Conservation (phyloP, 148 eudicot genomes). For the Dianthus caryophyllus region DNA sequence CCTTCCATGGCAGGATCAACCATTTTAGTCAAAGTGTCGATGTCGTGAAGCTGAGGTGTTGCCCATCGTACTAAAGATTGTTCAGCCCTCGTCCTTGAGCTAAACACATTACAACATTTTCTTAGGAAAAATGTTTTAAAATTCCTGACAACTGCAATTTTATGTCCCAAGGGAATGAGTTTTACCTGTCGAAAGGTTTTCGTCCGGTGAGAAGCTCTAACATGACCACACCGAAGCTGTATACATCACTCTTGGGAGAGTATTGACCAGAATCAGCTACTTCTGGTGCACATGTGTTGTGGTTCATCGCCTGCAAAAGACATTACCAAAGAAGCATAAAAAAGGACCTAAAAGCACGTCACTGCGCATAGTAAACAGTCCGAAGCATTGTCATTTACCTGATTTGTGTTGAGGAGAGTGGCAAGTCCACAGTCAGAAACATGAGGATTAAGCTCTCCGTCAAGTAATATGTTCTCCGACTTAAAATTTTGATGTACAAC, state of each 20-base stretch:
- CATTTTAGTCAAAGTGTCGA: constrained; percentile 83
- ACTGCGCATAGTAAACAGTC: background rate
- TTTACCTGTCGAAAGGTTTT: constrained; percentile 85
- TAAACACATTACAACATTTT: constrained; percentile 22
- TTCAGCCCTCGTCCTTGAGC: constrained; percentile 68
- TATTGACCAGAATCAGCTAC: constrained; percentile 93
- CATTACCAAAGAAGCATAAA: background rate
- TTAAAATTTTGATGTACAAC: constrained; percentile 84
- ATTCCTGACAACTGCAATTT: background rate
- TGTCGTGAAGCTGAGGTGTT: constrained; percentile 95
- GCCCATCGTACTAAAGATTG: constrained; percentile 94
- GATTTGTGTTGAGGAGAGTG: constrained; percentile 64
- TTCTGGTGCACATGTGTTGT: constrained; percentile 83
- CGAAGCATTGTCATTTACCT: constrained; percentile 39
- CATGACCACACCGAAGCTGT: constrained; percentile 94
- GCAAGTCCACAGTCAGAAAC: constrained; percentile 86
- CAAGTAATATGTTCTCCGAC: constrained; percentile 90
- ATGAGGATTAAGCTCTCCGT: constrained; percentile 84
- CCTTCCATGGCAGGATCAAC: constrained; percentile 85
- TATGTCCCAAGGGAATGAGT: background rate
- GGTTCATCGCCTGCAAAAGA: constrained; percentile 53
- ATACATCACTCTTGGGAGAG: constrained; percentile 84
- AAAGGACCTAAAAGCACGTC: background rate
- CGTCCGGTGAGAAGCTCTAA: constrained; percentile 92
- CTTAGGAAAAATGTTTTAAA: background rate